Evolutionary conservation across 495 filamentous ascomycete species (phyloP), one percentile per base, ranked within the genome.

Genomic region (Hypoxylon intermedium): DNA sequence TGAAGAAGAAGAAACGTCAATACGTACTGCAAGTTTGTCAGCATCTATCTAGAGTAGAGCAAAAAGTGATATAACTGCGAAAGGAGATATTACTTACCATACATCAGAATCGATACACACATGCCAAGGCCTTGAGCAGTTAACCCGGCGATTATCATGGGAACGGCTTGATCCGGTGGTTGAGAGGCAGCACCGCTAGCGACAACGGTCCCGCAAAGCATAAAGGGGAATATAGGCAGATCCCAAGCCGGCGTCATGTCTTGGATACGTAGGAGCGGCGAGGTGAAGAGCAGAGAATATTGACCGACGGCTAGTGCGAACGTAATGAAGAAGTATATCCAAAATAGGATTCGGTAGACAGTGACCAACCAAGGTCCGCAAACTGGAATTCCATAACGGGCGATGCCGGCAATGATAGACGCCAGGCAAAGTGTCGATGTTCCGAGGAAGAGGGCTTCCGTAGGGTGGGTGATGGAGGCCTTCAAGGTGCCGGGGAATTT

Each of bases 351-450:
- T 7, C 73, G 68, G 15, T 83, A 65, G 28, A 74, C 75, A 11
- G 54, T 66, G 38, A 74, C 61, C 16, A 85, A 70, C 73, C 73
- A 73, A 9, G 65, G 64, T 3, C 67, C 67, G 51, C 67, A 69
- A 56, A 72, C 34, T 56, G 77, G 70, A 34, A 87, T 72, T 47
- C 84, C 85, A 71, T 88, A 89, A 5, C 74, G 72, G 19, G 82
- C 78, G 3, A 85, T 79, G 23, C 84, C 82, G 16, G 77, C 74
- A 33, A 90, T 79, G 54, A 89, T 81, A 16, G 84, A 85, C 11
- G 86, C 83, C 9, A 88, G 48, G 3, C 83, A 84, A 7, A 91
- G 79, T 60, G 82, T 87, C 61, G 89, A 85, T n/a, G 85, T 85
- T 21, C 84, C 79, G 37, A 89, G 78, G 76, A 89, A 89, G 24